Evolutionary conservation across 2,329 filamentous ascomycete genomes (phyloP).

Genomic region (Stachybotrys echinatus): DNA sequence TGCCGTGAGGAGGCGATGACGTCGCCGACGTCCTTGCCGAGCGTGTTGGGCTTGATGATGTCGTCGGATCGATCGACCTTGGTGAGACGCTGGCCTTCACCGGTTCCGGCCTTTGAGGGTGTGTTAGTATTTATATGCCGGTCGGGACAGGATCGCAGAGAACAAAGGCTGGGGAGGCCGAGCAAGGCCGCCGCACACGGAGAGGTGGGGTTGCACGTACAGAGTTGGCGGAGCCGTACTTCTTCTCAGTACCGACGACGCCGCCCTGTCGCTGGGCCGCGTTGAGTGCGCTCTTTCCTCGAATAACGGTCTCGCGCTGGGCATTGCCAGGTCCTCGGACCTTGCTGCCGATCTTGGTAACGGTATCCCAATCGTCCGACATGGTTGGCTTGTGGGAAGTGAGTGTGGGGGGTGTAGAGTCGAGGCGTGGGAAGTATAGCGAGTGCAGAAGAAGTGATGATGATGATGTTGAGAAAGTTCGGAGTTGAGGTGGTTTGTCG

Average conservation of each 20-base stretch:
- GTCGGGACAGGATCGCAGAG: too few species aligned
- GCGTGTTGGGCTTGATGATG: constrained; percentile 93
- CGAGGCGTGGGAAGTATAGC: background rate
- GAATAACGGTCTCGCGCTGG: constrained; percentile 81
- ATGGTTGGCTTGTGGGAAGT: constrained; percentile 38
- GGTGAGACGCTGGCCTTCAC: constrained; percentile 89
- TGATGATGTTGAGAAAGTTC: background rate
- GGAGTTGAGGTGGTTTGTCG: too few species aligned
- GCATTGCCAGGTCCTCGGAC: constrained; percentile 60
- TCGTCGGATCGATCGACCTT: constrained; percentile 98
- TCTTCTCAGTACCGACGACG: constrained; percentile 87
- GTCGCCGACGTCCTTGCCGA: constrained; percentile 74
- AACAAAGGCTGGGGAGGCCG: too few species aligned
- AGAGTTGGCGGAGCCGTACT: constrained; percentile 69
- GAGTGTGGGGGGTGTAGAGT: background rate
- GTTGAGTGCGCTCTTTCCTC: constrained; percentile 78
- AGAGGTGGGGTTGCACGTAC: constrained; percentile 17
- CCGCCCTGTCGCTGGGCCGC: constrained; percentile 78
- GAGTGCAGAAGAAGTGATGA: background rate
- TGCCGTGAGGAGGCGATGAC: constrained; percentile 77
- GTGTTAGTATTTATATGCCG: too few species aligned
- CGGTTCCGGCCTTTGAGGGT: constrained; percentile 17
- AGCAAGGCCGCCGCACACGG: background rate
- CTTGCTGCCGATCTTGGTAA: constrained; percentile 93
- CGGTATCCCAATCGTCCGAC: constrained; percentile 72